Percentiles rank a stretch among this genome's conserved stretches.
These are phyloP conservation scores for Dryas octopetala DNA, from an alignment of 306 rosid genomes.

Conservation along the genomic window DNA sequence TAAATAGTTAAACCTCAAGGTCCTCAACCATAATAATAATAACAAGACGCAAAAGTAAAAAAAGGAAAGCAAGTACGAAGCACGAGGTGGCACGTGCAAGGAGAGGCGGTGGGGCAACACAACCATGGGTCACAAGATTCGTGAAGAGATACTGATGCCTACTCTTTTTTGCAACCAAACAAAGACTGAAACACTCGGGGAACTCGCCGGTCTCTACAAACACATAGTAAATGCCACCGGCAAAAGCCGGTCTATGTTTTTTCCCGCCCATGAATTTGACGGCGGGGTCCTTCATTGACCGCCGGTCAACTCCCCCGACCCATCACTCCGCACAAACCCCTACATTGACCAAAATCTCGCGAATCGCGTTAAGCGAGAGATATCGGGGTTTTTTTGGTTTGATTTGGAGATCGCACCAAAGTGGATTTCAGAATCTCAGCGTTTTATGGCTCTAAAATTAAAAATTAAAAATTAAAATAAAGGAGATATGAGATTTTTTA, in stretches of 20 bases:
- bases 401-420: conserved; percentile 56
- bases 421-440: conserved; percentile 91
- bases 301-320: conserved; percentile 40
- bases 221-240: conserved; percentile 22
- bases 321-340: conserved; percentile 33
- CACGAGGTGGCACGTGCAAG: conserved; percentile 50
- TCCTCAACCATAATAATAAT: too few relatives aligned
- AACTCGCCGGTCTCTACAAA: background rate
- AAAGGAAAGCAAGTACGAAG: background rate
- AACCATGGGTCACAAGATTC: conserved; percentile 29
- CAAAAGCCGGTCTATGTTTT: background rate
- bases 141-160: conserved; percentile 14
- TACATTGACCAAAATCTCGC: conserved; percentile 46
- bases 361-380: conserved; percentile 24
- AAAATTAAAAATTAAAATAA: conserved; percentile 30
- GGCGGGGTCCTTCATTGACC: conserved; percentile 45
- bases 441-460: conserved; percentile 44
- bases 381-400: conserved; percentile 17
- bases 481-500: conserved; percentile 43
- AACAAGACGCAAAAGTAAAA: background rate
- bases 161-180: conserved; percentile 7
- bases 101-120: background rate
- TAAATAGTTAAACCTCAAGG: too few relatives aligned
- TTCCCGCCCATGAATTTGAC: conserved; percentile 28
- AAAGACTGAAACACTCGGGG: background rate